Evolutionary conservation across 352 stramenopile genomes (phyloP), one percentile per base, ranked within the genome.

Genomic region (Stramenopiles sp.): DNA sequence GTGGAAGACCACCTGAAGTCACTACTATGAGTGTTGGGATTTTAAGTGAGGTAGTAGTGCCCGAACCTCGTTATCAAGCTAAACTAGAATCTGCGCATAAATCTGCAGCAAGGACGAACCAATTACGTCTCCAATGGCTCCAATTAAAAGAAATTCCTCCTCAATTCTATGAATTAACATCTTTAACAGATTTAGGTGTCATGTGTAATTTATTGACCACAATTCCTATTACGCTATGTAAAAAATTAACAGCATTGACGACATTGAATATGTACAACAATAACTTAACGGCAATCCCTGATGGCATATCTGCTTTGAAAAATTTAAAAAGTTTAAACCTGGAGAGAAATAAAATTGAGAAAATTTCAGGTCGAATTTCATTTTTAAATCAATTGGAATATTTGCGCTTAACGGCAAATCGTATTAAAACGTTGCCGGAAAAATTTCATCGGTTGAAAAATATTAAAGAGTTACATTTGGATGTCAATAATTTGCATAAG

Each of bases 181-280:
- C 20, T 69, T 69, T 69, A 69, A 69, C 53, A 20, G 27, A 69
- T 69, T 69, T 69, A 69, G 53, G 53, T 20, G 20, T 69, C 20
- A 69, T 69, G 53, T 69, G 53, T 27, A 69, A 69, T 69, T 69
- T 69, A 27, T 27, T 69, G 20, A 69, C 53, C 27, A 27, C 53
- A 23, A 69, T 69, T 69, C 53, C 53, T 20, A 27, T 69, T 23
- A 69, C 53, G 53, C 53, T 69, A 69, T 69, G 53, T 27, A 69
- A 27, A 69, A 69, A 69, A 69, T 27, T 69, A 27, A 27, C 27
- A 27, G 27, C 20, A 23, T 27, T 69, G 53, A 69, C 53, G 27
- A 27, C 20, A 23, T 69, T 69, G 53, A 69, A 69, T 69, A 69
- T 69, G 53, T 69, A 69, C 53, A 69, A 69, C 53, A 69, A 69